Base-by-base conservation (phyloP, 306 rosid species). In the Ammopiptanthus mongolicus region DNA sequence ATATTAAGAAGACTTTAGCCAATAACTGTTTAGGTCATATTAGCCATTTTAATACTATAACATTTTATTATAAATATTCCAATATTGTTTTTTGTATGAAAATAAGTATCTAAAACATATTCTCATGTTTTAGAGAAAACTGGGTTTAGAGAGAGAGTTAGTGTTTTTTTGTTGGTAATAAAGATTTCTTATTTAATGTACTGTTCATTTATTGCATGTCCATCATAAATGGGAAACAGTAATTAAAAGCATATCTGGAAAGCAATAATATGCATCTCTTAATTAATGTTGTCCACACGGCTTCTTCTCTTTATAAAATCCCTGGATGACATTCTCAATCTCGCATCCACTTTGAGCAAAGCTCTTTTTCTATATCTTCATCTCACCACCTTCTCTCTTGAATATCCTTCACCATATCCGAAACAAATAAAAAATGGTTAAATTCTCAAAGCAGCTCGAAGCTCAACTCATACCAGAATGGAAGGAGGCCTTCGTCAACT, bases 381-480 rank as follows among this genome's bases (percentile, higher is more conserved):
- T 23, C 44, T 34, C 31, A 65, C 61, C 65, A 34, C 61, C 64
- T 53, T 12, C 29, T 80, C 48, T 36, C 22, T 28, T 44, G 50
- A 44, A 44, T 10, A 41, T 37, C 60, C 44, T 66, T 21, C 71
- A 59, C 74, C 28, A 9, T 34, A 42, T 1, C 69, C 21, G 2
- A 15, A 25, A 48, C 19, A 33, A 1, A 34, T 66, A 61, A 29
- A 71, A 66, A 81, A 95, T 95, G 99, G 97, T 92, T 81, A 95
- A 95, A 76, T 95, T 95, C 85, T 92, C 99, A 21, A 95, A 90
- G 75, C 93, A 95, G 73, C 93, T 95, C 0, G 99, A 95, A 81
- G 98, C 97, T 72, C 96, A 92, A 48, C 86, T 95, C 8, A 95
- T 95, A 51, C 97, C 97, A 0, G 97, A 95, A 80, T 95, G 99